phyloP scores from a whole-genome alignment of 2,329 filamentous ascomycete genomes.

The Epichloe hybrida region DNA sequence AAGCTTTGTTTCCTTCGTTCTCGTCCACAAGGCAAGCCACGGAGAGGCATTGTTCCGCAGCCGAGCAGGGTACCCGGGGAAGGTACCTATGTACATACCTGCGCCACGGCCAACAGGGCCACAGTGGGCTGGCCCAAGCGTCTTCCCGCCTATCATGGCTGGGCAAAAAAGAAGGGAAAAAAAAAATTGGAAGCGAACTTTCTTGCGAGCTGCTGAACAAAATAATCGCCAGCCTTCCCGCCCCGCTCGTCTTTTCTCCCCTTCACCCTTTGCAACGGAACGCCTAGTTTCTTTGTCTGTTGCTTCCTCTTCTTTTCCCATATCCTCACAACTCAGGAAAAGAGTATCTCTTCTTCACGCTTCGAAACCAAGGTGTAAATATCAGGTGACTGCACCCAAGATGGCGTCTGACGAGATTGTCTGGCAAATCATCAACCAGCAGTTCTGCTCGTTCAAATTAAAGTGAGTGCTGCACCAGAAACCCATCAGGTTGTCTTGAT shows the following conservation, averaged over 20 bases:
- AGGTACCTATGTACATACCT: not conserved
- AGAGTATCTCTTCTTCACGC: not conserved
- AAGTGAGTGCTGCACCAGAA: conserved; percentile 44
- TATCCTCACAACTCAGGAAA: not conserved
- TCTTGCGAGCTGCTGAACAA: conserved; percentile 4
- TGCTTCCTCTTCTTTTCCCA: not conserved
- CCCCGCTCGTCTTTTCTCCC: conserved; percentile 1
- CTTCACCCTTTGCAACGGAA: not conserved
- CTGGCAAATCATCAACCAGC: conserved; percentile 93
- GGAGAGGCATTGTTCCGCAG: conserved; percentile 9
- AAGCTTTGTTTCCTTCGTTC: too few species aligned
- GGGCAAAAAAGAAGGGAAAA: conserved; percentile 13
- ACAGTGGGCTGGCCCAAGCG: not conserved
- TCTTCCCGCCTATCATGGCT: conserved; percentile 6
- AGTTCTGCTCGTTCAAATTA: conserved; percentile 89
- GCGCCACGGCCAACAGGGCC: not conserved
- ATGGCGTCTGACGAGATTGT: conserved; percentile 95
- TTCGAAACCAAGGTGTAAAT: not conserved
- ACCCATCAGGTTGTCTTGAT: not conserved
- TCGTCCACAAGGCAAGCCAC: not conserved
- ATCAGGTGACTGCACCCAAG: conserved; percentile 9
- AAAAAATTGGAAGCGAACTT: conserved; percentile 7
- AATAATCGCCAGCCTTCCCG: conserved; percentile 7
- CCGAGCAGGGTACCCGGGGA: conserved; percentile 1
- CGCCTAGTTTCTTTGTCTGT: not conserved